These are phyloP conservation scores for Aristolochia fimbriata DNA, from an alignment of 164 flowering plant species.

Conservation along the genomic window DNA sequence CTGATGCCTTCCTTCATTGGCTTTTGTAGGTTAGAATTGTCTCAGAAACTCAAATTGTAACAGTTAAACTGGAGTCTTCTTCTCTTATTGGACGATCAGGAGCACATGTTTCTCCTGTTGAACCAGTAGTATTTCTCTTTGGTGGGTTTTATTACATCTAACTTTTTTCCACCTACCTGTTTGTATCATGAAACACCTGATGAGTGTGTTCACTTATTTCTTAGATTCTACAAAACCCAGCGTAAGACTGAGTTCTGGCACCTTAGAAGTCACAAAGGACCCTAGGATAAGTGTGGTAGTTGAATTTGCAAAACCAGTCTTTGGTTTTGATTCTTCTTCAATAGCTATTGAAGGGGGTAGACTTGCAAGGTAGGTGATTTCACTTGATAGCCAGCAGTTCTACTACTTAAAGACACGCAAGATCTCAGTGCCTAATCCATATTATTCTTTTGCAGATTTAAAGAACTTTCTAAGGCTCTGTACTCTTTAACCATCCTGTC, in stretches of 20 bases:
- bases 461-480: slow-evolving; percentile 43
- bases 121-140: slow-evolving; percentile 34
- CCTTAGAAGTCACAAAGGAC: slow-evolving; percentile 27
- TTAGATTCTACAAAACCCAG: slow-evolving; percentile 36
- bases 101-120: slow-evolving; percentile 27
- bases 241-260: slow-evolving; percentile 29
- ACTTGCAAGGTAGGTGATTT: slow-evolving; percentile 60
- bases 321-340: slow-evolving; percentile 38
- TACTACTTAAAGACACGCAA: too few species aligned
- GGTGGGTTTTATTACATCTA: slow-evolving; percentile 19
- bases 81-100: slow-evolving; percentile 36
- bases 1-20: neutral
- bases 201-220: slow-evolving; percentile 4
- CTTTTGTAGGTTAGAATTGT: slow-evolving; percentile 36
- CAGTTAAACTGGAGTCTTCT: slow-evolving; percentile 25
- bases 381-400: too few species aligned
- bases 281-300: slow-evolving; percentile 29
- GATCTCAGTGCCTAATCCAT: neutral
- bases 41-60: slow-evolving; percentile 29
- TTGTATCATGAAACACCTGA: slow-evolving; percentile 5
- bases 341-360: slow-evolving; percentile 41
- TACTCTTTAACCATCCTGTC: slow-evolving; percentile 31
- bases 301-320: slow-evolving; percentile 54
- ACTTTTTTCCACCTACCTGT: neutral
- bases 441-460: slow-evolving; percentile 24